Percentiles rank a stretch among this genome's conserved stretches.
These are phyloP conservation scores for Solanum sejunctum DNA, from an alignment of 257 asterid species.

Conservation along the genomic window DNA sequence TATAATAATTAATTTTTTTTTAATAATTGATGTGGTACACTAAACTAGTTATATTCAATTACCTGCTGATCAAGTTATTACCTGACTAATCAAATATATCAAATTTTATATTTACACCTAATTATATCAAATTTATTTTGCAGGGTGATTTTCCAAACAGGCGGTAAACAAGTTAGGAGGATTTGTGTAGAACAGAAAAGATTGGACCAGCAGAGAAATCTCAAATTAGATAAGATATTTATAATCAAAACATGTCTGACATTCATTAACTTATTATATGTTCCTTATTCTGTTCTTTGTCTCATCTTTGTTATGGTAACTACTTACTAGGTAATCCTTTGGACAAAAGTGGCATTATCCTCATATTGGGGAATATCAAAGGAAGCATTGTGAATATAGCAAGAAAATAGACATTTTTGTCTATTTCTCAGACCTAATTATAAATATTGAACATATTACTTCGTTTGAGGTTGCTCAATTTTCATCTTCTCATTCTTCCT, in stretches of 20 bases:
- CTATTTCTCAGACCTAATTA: neutral
- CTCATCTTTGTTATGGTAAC: neutral
- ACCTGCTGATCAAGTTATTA: no score
- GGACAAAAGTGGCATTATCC: neutral
- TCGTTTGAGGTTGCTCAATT: neutral
- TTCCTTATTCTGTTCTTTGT: neutral
- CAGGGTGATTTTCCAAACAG: no score
- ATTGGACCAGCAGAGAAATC: neutral
- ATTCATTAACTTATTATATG: neutral
- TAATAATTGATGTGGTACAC: no score
- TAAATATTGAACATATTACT: neutral
- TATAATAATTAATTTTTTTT: no score
- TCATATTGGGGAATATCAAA: neutral
- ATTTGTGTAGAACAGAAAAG: neutral
- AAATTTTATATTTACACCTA: no score
- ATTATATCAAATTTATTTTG: no score
- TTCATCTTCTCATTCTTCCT: neutral
- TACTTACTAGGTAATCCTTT: neutral
- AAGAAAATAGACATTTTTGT: neutral
- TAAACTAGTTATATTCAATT: no score
- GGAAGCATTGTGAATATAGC: neutral
- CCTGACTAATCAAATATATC: no score
- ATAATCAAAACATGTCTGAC: neutral
- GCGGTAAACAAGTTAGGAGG: neutral
- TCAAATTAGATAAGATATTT: neutral